phyloP scores from a whole-genome alignment of 2,329 filamentous ascomycete genomes.

The Pyrenophora tritici-repentis region DNA sequence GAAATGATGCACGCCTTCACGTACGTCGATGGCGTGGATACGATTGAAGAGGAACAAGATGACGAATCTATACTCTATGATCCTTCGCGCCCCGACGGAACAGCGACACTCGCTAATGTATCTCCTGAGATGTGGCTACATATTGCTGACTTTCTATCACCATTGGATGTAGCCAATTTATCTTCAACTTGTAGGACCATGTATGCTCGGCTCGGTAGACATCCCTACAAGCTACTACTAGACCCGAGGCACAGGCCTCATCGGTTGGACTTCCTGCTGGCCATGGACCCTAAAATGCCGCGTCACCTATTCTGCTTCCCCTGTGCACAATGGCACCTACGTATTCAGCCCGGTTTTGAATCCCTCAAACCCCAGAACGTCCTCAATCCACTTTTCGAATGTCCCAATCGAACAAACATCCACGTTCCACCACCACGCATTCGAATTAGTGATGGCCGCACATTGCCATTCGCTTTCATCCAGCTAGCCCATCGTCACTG shows the following conservation, averaged over 20 bases:
- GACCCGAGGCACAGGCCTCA: slow-evolving; percentile 52
- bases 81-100: slow-evolving; percentile 29
- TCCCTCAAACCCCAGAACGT: slow-evolving; percentile 59
- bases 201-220: slow-evolving; percentile 29
- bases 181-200: slow-evolving; percentile 38
- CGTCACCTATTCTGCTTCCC: slow-evolving; percentile 64
- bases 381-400: slow-evolving; percentile 62
- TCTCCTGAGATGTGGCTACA: slow-evolving; percentile 36
- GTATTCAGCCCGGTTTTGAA: slow-evolving; percentile 59
- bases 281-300: slow-evolving; percentile 58
- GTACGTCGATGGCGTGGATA: slow-evolving; percentile 30
- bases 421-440: slow-evolving; percentile 59
- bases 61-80: slow-evolving; percentile 27
- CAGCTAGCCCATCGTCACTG: slow-evolving; percentile 60
- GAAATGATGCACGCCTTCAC: slow-evolving; percentile 44
- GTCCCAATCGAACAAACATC: slow-evolving; percentile 59
- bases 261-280: slow-evolving; percentile 57
- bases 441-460: slow-evolving; percentile 55
- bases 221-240: slow-evolving; percentile 28
- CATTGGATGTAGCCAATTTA: slow-evolving; percentile 35
- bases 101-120: slow-evolving; percentile 23
- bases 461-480: slow-evolving; percentile 62
- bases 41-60: slow-evolving; percentile 24
- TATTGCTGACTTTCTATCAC: slow-evolving; percentile 32
- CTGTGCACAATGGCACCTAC: slow-evolving; percentile 61